These are phyloP conservation scores for Ophiostoma australiae DNA, from an alignment of 2,329 filamentous ascomycete species.

Conservation along the genomic window DNA sequence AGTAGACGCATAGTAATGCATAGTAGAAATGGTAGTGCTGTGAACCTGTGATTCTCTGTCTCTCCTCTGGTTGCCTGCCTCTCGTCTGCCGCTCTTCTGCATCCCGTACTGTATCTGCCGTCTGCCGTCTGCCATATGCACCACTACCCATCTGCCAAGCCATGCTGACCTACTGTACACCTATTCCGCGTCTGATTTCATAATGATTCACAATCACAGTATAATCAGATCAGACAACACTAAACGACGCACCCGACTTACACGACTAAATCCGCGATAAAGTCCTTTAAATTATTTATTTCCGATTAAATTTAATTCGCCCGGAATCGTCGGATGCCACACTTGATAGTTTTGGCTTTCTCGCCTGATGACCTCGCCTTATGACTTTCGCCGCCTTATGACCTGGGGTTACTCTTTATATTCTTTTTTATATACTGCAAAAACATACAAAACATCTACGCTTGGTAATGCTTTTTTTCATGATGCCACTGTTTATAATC, in stretches of 20 bases:
- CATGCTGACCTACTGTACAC: background rate
- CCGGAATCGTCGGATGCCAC: slow-evolving; percentile 9
- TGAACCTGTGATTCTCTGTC: background rate
- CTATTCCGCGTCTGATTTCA: background rate
- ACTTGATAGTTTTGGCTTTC: background rate
- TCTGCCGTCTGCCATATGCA: background rate
- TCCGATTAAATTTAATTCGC: background rate
- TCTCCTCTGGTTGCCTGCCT: background rate
- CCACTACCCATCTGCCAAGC: background rate
- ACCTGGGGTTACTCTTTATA: background rate
- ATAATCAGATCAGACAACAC: background rate
- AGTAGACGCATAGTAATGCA: too few relatives aligned
- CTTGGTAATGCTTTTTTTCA: background rate
- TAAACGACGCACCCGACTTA: background rate
- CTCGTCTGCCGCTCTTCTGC: background rate
- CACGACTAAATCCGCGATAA: background rate
- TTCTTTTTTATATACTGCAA: background rate
- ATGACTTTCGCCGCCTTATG: background rate
- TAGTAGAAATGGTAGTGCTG: too few relatives aligned
- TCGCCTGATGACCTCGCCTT: slow-evolving; percentile 5
- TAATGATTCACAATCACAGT: background rate
- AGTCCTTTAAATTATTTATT: background rate
- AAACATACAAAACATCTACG: background rate
- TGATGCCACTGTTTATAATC: background rate
- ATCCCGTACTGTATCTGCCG: background rate